These are phyloP conservation scores for Marchantia polymorpha DNA, from an alignment of 225 moss, liverwort and hornwort genomes.

Conservation along the genomic window DNA sequence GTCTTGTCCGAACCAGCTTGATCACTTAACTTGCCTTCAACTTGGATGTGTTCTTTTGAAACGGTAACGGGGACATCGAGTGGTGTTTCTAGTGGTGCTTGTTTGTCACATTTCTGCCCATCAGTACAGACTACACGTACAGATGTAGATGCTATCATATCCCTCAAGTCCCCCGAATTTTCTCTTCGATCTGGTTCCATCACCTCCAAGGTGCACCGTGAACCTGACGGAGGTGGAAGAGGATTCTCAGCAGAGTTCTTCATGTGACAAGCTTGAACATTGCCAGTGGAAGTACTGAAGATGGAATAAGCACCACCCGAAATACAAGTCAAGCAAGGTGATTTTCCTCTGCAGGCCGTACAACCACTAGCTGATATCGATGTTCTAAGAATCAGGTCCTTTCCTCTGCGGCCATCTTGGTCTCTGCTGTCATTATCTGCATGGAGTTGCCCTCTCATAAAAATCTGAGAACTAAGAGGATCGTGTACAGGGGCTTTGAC, in stretches of 20 bases:
- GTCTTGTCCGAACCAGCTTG: neutral
- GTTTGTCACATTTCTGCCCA: neutral
- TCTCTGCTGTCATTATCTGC: slow-evolving; percentile 1
- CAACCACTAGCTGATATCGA: neutral
- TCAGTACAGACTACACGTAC: neutral
- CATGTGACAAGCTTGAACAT: slow-evolving; percentile 6
- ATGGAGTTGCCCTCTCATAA: neutral
- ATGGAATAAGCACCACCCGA: neutral
- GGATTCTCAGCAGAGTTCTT: slow-evolving; percentile 13
- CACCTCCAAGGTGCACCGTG: neutral
- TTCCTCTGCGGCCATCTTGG: neutral
- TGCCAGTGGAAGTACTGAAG: neutral
- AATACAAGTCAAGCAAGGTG: slow-evolving; percentile 1
- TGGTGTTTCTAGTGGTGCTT: neutral
- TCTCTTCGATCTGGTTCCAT: slow-evolving; percentile 1
- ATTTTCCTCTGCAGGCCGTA: neutral
- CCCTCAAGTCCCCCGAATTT: neutral
- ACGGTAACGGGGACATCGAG: too few relatives aligned
- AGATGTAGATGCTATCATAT: neutral
- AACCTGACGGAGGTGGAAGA: neutral
- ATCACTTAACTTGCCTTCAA: neutral
- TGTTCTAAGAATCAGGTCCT: neutral
- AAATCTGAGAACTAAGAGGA: neutral
- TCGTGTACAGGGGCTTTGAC: neutral
- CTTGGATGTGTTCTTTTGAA: neutral